phyloP scores from a whole-genome alignment of 106 monocot species.

The Dioscorea alata region DNA sequence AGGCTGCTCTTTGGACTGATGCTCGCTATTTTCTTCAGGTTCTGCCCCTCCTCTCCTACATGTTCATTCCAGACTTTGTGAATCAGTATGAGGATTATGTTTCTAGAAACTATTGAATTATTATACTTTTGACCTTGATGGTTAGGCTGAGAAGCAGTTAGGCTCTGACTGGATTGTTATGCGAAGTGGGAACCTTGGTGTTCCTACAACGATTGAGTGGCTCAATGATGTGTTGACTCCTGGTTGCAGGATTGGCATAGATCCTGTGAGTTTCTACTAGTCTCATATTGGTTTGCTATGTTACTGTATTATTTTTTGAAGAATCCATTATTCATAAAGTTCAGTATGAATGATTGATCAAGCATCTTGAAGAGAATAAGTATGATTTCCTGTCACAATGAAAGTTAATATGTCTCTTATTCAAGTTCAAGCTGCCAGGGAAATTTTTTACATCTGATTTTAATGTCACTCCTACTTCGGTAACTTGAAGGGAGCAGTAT shows the following conservation, averaged over 20 bases:
- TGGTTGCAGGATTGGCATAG: constrained; percentile 81
- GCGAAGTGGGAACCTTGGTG: constrained; percentile 78
- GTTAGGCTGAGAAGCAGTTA: constrained; percentile 82
- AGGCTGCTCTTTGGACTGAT: constrained; percentile 88
- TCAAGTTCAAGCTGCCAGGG: no score
- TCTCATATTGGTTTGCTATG: no score
- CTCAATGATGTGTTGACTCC: constrained; percentile 66
- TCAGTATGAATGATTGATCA: no score
- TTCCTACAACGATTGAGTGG: constrained; percentile 78
- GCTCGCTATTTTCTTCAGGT: constrained; percentile 97
- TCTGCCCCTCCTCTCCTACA: background rate
- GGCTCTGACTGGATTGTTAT: constrained; percentile 64
- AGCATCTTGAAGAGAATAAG: no score
- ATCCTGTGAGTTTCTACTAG: constrained; percentile 63
- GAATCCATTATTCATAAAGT: no score
- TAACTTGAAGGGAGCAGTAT: constrained; percentile 81
- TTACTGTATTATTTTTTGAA: no score
- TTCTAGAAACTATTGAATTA: no score
- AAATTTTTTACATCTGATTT: background rate
- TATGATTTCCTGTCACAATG: no score
- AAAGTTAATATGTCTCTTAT: no score
- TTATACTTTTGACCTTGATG: constrained; percentile 9
- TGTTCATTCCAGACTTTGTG: background rate
- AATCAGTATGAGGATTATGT: no score
- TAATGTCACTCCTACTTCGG: constrained; percentile 9